Evolutionary conservation across 2,329 filamentous ascomycete genomes (phyloP), one percentile per base, ranked within the genome.

Genomic region (Claviceps sorghi): DNA sequence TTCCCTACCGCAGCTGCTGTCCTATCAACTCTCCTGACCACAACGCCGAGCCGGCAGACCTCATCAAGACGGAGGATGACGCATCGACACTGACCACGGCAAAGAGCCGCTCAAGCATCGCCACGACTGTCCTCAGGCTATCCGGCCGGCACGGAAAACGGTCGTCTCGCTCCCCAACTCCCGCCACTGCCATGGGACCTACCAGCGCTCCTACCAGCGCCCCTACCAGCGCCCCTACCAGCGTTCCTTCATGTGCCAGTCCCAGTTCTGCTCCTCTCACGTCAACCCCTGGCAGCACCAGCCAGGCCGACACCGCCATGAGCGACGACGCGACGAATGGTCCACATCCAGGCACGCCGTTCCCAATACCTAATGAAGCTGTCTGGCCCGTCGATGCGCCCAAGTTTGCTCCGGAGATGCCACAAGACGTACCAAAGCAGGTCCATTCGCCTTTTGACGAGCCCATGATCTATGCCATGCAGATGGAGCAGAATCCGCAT

Each of bases 271-370:
- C 32, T 42, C 17, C 38, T 10, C 43, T 44, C 13, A 40, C 41
- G n/a, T 42, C 48, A 21, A 38, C 15, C n/a, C 40, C 44, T 34
- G 26, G 36, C 21, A 41, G 45, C 21, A 48, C 21, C 32, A 41
- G 48, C n/a, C 49, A 38, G 38, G 60, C 59, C 5, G 60, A 61
- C 46, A 61, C 63, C 0, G 59, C 66, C 56, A 68, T 69, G 59
- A 59, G 56, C 17, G 66, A 69, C 48, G 66, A 69, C 48, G 53
- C 58, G 40, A 59, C 61, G 30, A 55, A 58, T 49, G 68, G 67
- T 2, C 69, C 65, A 54, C 69, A 71, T 54, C 69, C 69, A 1
- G 69, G 68, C 49, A 71, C 69, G 11, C 68, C 68, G 4, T 68
- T 68, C 56, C 63, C 63, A 3, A 70, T 71, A 45, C 69, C 69